Conservation (phyloP, 805 yeast genomes). For the Kockiozyma suomiensis region DNA sequence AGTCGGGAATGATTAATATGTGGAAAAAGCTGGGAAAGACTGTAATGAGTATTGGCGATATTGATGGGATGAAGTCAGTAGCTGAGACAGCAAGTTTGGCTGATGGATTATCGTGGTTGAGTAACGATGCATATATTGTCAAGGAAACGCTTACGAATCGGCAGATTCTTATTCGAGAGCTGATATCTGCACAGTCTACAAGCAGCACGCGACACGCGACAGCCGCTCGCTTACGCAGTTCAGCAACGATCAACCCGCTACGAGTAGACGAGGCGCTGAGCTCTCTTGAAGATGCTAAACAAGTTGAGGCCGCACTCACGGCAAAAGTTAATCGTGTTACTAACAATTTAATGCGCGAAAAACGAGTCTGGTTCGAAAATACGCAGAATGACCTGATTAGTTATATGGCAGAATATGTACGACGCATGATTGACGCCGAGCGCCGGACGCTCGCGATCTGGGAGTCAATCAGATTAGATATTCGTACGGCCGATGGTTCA, state of each 20-base stretch:
- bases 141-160: constrained; percentile 93
- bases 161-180: constrained; percentile 88
- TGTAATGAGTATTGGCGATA: constrained; percentile 70
- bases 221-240: constrained; percentile 69
- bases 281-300: constrained; percentile 74
- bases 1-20: constrained; percentile 70
- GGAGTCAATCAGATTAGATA: constrained; percentile 70
- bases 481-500: constrained; percentile 68
- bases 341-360: constrained; percentile 79
- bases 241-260: constrained; percentile 75
- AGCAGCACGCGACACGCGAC: constrained; percentile 69
- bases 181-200: constrained; percentile 72
- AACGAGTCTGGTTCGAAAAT: constrained; percentile 58
- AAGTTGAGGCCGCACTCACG: constrained; percentile 73
- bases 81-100: constrained; percentile 74
- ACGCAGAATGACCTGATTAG: constrained; percentile 59
- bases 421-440: constrained; percentile 81
- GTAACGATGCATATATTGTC: constrained; percentile 78
- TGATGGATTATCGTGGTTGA: constrained; percentile 67
- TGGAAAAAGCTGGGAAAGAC: constrained; percentile 80
- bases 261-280: constrained; percentile 89
- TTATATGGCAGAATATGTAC: constrained; percentile 60
- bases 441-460: constrained; percentile 74
- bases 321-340: constrained; percentile 79
- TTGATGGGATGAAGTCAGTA: constrained; percentile 69